These are phyloP conservation scores for Diplocarpon rosae DNA, from an alignment of 2,329 filamentous ascomycete species.

Conservation along the genomic window DNA sequence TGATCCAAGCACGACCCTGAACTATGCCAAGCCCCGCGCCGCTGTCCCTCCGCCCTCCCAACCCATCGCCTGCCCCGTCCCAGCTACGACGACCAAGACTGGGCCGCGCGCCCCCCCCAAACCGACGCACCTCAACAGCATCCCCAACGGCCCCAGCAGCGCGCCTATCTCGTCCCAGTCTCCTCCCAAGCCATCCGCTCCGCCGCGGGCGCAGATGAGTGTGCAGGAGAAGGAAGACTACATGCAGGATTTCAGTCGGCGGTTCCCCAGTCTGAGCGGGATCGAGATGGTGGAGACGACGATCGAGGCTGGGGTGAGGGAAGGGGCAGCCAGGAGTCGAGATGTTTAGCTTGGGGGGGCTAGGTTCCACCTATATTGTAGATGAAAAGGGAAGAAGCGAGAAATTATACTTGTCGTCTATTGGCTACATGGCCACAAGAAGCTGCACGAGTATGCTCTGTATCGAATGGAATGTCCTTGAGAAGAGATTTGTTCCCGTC, in stretches of 20 bases:
- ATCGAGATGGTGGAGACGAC: conserved; percentile 50
- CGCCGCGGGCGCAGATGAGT: conserved; percentile 42
- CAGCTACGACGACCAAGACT: conserved; percentile 23
- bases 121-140: conserved; percentile 48
- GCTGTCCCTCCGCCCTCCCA: conserved; percentile 6
- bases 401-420: too few relatives aligned
- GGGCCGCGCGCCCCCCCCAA: conserved; percentile 46
- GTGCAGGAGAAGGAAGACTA: conserved; percentile 53
- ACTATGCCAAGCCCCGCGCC: conserved; percentile 19
- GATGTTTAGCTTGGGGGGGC: neutral
- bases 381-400: neutral
- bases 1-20: conserved; percentile 11
- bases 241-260: conserved; percentile 62
- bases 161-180: conserved; percentile 30
- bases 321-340: conserved; percentile 2
- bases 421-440: too few relatives aligned
- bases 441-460: too few relatives aligned
- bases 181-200: conserved; percentile 31
- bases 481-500: too few relatives aligned
- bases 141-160: conserved; percentile 31
- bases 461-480: too few relatives aligned
- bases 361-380: neutral
- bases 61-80: conserved; percentile 10
- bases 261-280: conserved; percentile 74
- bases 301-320: conserved; percentile 13